phyloP scores from a whole-genome alignment of 306 rosid genomes.

The Parietaria judaica region DNA sequence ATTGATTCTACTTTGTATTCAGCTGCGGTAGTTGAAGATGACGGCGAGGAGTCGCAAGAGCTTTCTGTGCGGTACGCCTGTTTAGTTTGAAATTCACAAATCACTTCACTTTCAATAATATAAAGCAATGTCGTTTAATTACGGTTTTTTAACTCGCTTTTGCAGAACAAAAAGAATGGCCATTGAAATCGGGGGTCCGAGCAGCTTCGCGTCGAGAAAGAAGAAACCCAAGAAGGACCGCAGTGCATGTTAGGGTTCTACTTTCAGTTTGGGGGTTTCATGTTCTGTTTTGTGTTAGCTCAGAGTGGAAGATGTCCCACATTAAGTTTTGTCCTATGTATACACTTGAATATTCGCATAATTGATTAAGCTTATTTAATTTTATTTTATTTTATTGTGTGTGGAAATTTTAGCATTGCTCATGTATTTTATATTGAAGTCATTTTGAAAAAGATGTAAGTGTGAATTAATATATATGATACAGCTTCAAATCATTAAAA shows the following conservation, averaged over 20 bases:
- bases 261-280: too few relatives aligned
- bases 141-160: not conserved
- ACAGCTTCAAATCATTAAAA: too few relatives aligned
- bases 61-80: slow-evolving; percentile 42
- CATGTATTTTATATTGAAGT: too few relatives aligned
- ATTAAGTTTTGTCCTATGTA: not conserved
- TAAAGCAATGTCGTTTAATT: not conserved
- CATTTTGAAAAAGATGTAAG: too few relatives aligned
- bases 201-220: slow-evolving; percentile 88
- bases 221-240: slow-evolving; percentile 61
- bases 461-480: too few relatives aligned
- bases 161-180: slow-evolving; percentile 85
- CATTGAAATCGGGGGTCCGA: slow-evolving; percentile 76
- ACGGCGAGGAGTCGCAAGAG: slow-evolving; percentile 51
- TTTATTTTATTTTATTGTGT: too few relatives aligned
- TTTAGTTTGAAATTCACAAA: not conserved
- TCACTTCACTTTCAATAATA: not conserved
- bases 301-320: not conserved
- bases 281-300: too few relatives aligned
- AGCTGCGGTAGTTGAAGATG: slow-evolving; percentile 42
- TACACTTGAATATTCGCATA: not conserved
- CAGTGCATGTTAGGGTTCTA: not conserved
- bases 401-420: too few relatives aligned
- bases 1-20: not conserved
- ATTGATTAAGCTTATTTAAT: not conserved